phyloP scores from a whole-genome alignment of 352 stramenopile species.

The Phytophthora lateralis region DNA sequence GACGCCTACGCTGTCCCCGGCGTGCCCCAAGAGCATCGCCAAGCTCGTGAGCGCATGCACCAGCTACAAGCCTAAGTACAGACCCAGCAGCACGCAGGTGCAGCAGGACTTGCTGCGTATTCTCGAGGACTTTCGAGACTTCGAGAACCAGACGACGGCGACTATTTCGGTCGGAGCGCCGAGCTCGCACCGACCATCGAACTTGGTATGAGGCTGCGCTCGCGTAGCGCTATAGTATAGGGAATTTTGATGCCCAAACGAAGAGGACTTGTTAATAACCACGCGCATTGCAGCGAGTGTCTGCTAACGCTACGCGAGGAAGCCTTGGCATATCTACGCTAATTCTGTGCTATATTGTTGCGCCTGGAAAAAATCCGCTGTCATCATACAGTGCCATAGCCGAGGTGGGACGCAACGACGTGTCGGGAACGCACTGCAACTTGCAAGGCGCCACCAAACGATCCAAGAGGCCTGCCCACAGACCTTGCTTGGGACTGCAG shows the following conservation, averaged over 20 bases:
- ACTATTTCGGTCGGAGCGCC: constrained; percentile 29
- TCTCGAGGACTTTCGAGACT: constrained; percentile 37
- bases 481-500: too few species aligned
- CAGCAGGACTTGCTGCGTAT: constrained; percentile 39
- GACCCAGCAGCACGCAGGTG: constrained; percentile 44
- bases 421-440: not conserved
- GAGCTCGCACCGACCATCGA: constrained; percentile 27
- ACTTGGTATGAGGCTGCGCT: constrained; percentile 33
- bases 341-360: not conserved
- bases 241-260: constrained; percentile 16
- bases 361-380: not conserved
- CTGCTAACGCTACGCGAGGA: too few species aligned
- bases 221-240: constrained; percentile 15
- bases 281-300: too few species aligned
- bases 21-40: constrained; percentile 55
- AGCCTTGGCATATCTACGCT: not conserved
- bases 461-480: not conserved
- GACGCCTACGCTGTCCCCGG: constrained; percentile 54
- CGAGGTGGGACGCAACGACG: too few species aligned
- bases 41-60: constrained; percentile 51
- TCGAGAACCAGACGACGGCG: constrained; percentile 28
- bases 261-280: not conserved
- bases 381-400: too few species aligned
- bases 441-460: not conserved
- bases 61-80: constrained; percentile 43